Evolutionary conservation across 164 flowering plant species (phyloP).

Genomic region (Litsea cubeba): DNA sequence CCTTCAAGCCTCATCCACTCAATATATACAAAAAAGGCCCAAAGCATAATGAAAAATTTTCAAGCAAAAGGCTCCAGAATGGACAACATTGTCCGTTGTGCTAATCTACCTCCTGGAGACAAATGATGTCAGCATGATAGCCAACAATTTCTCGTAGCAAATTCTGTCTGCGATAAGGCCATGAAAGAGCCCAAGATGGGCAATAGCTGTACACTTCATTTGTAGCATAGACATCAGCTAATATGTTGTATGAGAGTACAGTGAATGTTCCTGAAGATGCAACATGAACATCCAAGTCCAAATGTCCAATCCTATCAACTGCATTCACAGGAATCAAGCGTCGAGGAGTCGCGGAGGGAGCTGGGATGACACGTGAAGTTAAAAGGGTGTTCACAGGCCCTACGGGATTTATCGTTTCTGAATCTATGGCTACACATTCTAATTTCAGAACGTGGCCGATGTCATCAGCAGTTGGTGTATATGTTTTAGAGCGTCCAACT

Average conservation of each 20-base stretch:
- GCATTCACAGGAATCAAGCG: constrained; percentile 68
- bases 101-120: constrained; percentile 87
- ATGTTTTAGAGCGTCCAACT: constrained; percentile 88
- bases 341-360: constrained; percentile 91
- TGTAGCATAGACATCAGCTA: constrained; percentile 66
- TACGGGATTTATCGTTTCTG: constrained; percentile 54
- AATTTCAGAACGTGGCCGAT: constrained; percentile 83
- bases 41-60: not conserved
- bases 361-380: constrained; percentile 90
- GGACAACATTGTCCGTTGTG: not conserved
- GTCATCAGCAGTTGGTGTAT: constrained; percentile 90
- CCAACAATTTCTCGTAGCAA: constrained; percentile 89
- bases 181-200: constrained; percentile 97
- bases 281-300: constrained; percentile 63
- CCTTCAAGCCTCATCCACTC: not conserved
- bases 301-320: constrained; percentile 53
- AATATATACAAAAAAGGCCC: not conserved
- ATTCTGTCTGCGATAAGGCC: constrained; percentile 92
- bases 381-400: constrained; percentile 51
- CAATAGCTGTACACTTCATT: constrained; percentile 77
- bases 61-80: not conserved
- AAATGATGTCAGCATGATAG: constrained; percentile 85
- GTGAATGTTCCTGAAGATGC: constrained; percentile 72
- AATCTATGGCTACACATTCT: constrained; percentile 83
- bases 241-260: constrained; percentile 88